phyloP scores from a whole-genome alignment of 805 yeast species.

The Dipodascus geniculatus region DNA sequence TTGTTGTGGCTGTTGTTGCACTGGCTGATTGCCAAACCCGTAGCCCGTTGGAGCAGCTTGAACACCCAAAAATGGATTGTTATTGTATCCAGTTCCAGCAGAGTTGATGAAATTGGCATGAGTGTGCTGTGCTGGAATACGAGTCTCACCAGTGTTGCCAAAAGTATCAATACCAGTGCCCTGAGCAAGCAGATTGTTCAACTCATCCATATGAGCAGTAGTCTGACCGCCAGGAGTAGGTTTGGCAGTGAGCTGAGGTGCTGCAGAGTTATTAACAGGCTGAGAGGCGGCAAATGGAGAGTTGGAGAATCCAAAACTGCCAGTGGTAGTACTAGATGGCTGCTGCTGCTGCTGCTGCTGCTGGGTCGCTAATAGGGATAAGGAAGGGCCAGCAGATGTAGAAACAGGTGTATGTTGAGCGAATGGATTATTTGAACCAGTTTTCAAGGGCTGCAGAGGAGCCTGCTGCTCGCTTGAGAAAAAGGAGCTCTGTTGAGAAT shows the following conservation, averaged over 20 bases:
- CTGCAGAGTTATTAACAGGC: too few species aligned
- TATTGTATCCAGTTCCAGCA: slow-evolving; percentile 39
- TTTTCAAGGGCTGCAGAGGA: slow-evolving; percentile 42
- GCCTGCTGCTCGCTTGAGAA: slow-evolving; percentile 21
- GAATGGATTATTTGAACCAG: slow-evolving; percentile 74
- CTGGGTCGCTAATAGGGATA: too few species aligned
- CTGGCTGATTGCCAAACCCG: slow-evolving; percentile 77
- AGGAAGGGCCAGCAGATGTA: background rate
- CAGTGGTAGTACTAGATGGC: slow-evolving; percentile 17
- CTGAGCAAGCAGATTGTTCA: slow-evolving; percentile 65
- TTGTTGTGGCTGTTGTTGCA: slow-evolving; percentile 22
- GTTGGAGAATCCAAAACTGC: slow-evolving; percentile 30
- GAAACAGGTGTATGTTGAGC: slow-evolving; percentile 26
- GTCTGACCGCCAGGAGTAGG: background rate
- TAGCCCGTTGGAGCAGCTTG: slow-evolving; percentile 84
- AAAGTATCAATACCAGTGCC: slow-evolving; percentile 93
- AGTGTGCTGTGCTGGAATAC: slow-evolving; percentile 91
- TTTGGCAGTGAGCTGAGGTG: background rate
- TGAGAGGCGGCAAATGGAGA: slow-evolving; percentile 44
- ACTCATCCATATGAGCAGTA: slow-evolving; percentile 42
- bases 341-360: slow-evolving; percentile 14
- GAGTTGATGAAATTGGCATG: slow-evolving; percentile 74
- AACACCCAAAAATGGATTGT: slow-evolving; percentile 53
- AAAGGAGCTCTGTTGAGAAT: slow-evolving; percentile 11
- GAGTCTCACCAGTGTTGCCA: slow-evolving; percentile 72